Conservation (phyloP, 2,329 filamentous ascomycete species). For the Magnaporthales sp. region DNA sequence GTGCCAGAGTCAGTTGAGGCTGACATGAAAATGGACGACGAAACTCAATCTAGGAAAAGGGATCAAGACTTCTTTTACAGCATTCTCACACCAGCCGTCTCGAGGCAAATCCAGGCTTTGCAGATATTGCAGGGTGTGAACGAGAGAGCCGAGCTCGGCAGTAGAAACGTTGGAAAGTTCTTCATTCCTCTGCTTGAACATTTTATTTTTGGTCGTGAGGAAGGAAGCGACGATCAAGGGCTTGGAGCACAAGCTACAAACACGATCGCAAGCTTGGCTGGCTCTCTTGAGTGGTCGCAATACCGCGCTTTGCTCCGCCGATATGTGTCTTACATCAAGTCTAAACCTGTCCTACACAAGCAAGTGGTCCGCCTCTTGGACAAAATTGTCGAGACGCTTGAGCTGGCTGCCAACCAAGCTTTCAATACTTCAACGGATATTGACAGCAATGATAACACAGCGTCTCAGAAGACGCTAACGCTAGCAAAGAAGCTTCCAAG, state of each 20-base stretch:
- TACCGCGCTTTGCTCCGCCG: slow-evolving; percentile 78
- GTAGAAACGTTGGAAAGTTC: slow-evolving; percentile 74
- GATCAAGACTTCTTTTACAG: slow-evolving; percentile 81
- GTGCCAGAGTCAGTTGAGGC: slow-evolving; percentile 54
- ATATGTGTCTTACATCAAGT: slow-evolving; percentile 74
- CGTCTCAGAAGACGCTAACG: slow-evolving; percentile 34
- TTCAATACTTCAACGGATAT: slow-evolving; percentile 14
- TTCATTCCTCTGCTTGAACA: slow-evolving; percentile 90
- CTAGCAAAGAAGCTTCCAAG: slow-evolving; percentile 61
- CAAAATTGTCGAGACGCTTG: slow-evolving; percentile 70
- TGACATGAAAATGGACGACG: slow-evolving; percentile 1
- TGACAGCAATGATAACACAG: slow-evolving; percentile 10
- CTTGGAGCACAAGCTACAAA: slow-evolving; percentile 79
- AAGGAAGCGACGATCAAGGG: slow-evolving; percentile 69
- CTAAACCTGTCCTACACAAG: slow-evolving; percentile 77
- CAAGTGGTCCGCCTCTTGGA: slow-evolving; percentile 75
- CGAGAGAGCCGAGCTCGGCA: slow-evolving; percentile 49
- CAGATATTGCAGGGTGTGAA: slow-evolving; percentile 66
- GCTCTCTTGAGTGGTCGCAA: slow-evolving; percentile 80
- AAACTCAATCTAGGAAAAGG: slow-evolving; percentile 23
- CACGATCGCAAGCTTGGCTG: slow-evolving; percentile 66
- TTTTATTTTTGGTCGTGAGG: slow-evolving; percentile 77
- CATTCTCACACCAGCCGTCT: slow-evolving; percentile 80
- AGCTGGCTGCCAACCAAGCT: slow-evolving; percentile 35
- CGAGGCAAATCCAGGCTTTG: slow-evolving; percentile 76